These are phyloP conservation scores for Pseudognaphalium luteoalbum DNA, from an alignment of 129 eudicot species.

Conservation along the genomic window DNA sequence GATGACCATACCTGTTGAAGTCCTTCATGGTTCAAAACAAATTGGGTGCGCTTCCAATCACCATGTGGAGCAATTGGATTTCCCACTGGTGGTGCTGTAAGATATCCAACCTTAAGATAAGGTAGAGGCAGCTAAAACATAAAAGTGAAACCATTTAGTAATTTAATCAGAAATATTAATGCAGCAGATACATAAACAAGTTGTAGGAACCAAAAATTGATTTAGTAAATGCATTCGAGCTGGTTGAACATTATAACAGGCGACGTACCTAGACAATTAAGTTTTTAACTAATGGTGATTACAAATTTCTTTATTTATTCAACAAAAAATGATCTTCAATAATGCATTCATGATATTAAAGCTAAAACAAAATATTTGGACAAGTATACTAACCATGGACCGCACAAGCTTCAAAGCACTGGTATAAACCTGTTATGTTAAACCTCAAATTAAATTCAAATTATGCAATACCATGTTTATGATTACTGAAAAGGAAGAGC, in stretches of 20 bases:
- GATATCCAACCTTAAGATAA: slow-evolving; percentile 86
- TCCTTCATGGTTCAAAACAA: slow-evolving; percentile 85
- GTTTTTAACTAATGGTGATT: neutral
- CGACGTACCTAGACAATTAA: neutral
- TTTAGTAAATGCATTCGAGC: neutral
- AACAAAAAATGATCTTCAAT: slow-evolving; percentile 1
- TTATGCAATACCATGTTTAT: neutral
- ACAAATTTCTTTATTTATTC: neutral
- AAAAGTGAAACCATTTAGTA: slow-evolving; percentile 15
- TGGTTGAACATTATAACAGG: neutral
- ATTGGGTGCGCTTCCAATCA: slow-evolving; percentile 88
- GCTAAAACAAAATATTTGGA: neutral
- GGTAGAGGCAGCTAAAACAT: slow-evolving; percentile 88
- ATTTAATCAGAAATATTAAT: slow-evolving; percentile 4
- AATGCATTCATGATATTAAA: slow-evolving; percentile 9
- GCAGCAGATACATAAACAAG: neutral
- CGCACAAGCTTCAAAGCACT: slow-evolving; percentile 97
- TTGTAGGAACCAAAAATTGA: neutral
- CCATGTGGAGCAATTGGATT: slow-evolving; percentile 76
- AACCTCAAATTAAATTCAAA: slow-evolving; percentile 13
- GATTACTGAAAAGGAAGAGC: neutral
- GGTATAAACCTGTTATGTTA: slow-evolving; percentile 68
- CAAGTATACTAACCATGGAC: slow-evolving; percentile 40
- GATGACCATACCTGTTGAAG: slow-evolving; percentile 67
- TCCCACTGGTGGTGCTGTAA: slow-evolving; percentile 88